Evolutionary conservation across 768 basidiomycete species (phyloP), one percentile per base, ranked within the genome.

Genomic region (Basidioascus undulatus): DNA sequence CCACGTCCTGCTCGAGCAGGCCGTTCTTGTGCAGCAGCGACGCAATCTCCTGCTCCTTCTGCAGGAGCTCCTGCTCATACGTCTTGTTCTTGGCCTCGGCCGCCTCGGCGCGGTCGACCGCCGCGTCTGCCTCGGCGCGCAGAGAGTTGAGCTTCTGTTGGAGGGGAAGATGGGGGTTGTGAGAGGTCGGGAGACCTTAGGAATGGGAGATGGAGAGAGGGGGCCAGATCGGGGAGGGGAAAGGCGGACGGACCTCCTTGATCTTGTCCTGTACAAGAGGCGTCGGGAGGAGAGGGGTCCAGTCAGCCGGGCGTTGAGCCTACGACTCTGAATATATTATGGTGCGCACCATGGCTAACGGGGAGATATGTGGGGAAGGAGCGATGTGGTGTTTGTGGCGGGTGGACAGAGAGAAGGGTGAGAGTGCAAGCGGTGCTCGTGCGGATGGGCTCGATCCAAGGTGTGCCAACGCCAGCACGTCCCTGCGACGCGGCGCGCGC

Each of bases 41-140:
- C 5, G 61, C 62, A 55, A 83, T 76, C 49, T 76, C 74, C 57
- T 96, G 86, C 1, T 94, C 89, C 53, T 73, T 75, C 53, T 71
- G 66, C 15, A 92, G 69, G 28, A 86, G 52, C 19, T 57, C 56
- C 37, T 53, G 53, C 32, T 57, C 56, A 25, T 48, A 44, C 43
- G 42, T 49, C 53, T 57, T 57, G 46, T 43, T 45, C 44, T 48
- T 47, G 1, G 39, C 47, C 57, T 96, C 89, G 10, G 84, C 81
- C 11, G 60, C 66, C 53, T 98, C 92, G 25, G 89, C 92, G 42
- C 92, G 80, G 20, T 60, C 56, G 42, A 77, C 61, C 32, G 83
- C 76, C 38, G 53, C 54, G 58, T 98, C 92, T 40, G 82, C 84
- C 64, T 96, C 87, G 28, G 57, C 55, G 47, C 84, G 82, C 51